Base-by-base conservation (phyloP, 2,329 filamentous ascomycete species). In the Trichoderma sp. region DNA sequence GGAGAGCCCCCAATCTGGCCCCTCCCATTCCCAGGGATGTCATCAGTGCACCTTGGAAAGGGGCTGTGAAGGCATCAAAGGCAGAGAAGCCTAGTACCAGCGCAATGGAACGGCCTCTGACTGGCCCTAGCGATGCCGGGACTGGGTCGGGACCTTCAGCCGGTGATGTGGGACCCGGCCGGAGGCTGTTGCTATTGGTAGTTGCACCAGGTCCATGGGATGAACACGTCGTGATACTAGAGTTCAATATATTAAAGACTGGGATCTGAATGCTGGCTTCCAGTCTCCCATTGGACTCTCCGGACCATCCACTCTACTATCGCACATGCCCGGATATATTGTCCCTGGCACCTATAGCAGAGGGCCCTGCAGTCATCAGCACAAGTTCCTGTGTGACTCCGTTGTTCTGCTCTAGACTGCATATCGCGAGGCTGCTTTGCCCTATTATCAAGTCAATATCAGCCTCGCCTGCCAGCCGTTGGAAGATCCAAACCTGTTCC, bases 51-150 rank as follows among this genome's bases (percentile, higher is more conserved):
- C 68, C 68, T 67, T 40, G 43, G n/a, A 35, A 37, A 61, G 68
- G 55, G 68, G 68, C 63, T 70, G 68, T 70, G 68, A 68, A 62
- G 7, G 13, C 55, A 62, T 70, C 40, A 43, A 60, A 3, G 27
- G 31, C 55, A 67, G 40, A 49, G 63, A 68, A 70, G 68, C 68
- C 68, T 70, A 60, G 35, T 70, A 56, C 63, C 68, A 70, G 63
- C 8, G 49, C 27, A 68, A 61, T 31, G 68, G 68, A 68, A 70
- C 68, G 47, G 29, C 19, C 37, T 24, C 68, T 70, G 29, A 56
- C 35, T 70, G 68, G 68, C 49, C 60, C 37, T 49, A 56, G 5
- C 37, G 35, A 55, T 33, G 49, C 63, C 68, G 68, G 68, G 21
- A 35, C 62, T 13, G 53, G 63, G 29, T 29, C 60, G 59, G 68